Evolutionary conservation across 371 early-diverging fungal genomes (phyloP).

Genomic region (Haplosporangium sp.): DNA sequence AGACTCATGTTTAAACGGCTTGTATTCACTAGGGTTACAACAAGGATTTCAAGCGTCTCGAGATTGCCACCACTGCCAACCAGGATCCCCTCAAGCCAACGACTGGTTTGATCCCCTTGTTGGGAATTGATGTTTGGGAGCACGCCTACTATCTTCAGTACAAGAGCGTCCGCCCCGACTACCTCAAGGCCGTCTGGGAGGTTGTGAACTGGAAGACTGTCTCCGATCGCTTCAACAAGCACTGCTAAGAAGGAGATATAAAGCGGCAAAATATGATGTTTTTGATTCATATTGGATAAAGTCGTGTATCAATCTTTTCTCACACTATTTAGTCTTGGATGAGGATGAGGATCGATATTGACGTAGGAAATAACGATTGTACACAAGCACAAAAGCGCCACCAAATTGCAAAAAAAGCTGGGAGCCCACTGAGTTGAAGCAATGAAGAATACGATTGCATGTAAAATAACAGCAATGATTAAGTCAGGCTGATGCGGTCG

Average conservation of each 20-base stretch:
- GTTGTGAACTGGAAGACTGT: constrained; percentile 98
- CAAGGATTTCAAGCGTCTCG: constrained; percentile 79
- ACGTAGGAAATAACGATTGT: too few species aligned
- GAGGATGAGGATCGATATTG: too few species aligned
- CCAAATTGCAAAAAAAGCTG: too few species aligned
- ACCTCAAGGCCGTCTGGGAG: constrained; percentile 95
- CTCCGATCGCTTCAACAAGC: constrained; percentile 81
- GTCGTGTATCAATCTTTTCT: too few species aligned
- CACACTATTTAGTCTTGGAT: too few species aligned
- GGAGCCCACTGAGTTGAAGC: too few species aligned
- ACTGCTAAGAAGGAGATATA: constrained; percentile 37
- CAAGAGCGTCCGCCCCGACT: constrained; percentile 96
- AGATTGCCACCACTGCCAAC: constrained; percentile 92
- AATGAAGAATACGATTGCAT: too few species aligned
- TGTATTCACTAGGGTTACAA: constrained; percentile 75
- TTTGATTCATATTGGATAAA: too few species aligned
- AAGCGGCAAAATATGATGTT: too few species aligned
- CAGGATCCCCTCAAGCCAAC: constrained; percentile 85
- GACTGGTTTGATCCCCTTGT: constrained; percentile 80
- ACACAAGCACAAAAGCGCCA: too few species aligned
- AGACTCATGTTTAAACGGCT: background rate
- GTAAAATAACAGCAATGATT: too few species aligned
- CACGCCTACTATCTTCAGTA: constrained; percentile 99
- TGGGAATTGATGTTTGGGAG: constrained; percentile 99
- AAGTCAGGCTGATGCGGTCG: too few species aligned